Base-by-base conservation (phyloP, 2,329 filamentous ascomycete species). In the Ceratocystis ficicola region DNA sequence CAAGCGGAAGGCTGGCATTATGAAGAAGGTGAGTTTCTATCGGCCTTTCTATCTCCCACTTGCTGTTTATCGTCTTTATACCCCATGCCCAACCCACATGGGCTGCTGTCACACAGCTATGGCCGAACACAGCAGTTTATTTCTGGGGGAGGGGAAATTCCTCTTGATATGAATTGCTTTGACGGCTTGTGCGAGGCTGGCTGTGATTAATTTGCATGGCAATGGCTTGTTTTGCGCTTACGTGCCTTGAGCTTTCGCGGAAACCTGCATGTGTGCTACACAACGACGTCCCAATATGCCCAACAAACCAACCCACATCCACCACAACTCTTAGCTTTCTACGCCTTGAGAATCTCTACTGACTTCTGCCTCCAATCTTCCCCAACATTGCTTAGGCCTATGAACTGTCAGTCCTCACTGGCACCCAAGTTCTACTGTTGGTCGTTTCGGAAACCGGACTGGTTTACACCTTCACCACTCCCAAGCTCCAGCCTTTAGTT, bases 1-100 rank as follows among this genome's bases (percentile, higher is more conserved):
- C 72, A 99, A 99, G 86, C 90, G 94, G 77, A 99, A 99, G 82
- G 94, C 94, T 66, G 94, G 94, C 72, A 97, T 99, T 78, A 97
- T 99, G 94, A 97, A 99, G 84, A 97, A 97, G 91, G 94, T 96
- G 76, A 71, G 86, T 81, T 20, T 30, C 12, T 1, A 25, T 25
- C 22, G 48, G 22, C 15, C 8, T 63, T 8, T 63, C 25, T 46
- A 22, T 57, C 20, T 44, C 12, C 46, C 64, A 25, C 48, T 57
- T 64, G 46, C 50, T 15, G 10, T 65, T 32, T 52, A 28, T 52
- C 15, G 12, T 52, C 48, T 59, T 5, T 10, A 10, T 60, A n/a
- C 46, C 15, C 22, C 30, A 25, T 62, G 32, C 60, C 36, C 4
- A 28, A 44, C 32, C 30, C 1, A 20, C 20, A 62, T 62, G 32